A percentile compares a stretch with the other conserved stretches of the same genome.
These are phyloP conservation scores for Russula lepida DNA, from an alignment of 768 basidiomycete species.

Conservation along the genomic window DNA sequence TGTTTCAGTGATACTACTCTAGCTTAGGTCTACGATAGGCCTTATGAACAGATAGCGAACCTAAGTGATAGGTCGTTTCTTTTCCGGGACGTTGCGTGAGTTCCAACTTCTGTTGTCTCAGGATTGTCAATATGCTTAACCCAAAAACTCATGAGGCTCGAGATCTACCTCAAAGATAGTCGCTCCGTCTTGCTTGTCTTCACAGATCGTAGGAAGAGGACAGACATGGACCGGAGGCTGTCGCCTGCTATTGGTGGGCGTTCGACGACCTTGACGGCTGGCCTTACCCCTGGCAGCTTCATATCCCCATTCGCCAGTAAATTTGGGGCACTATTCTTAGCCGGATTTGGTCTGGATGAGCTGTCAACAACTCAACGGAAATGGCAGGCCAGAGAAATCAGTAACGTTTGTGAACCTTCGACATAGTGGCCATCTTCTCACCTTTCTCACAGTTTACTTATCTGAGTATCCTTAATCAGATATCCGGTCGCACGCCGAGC, in stretches of 20 bases:
- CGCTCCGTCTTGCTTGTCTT: constrained; percentile 82
- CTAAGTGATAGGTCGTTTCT: constrained; percentile 79
- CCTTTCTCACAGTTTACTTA: constrained; percentile 65
- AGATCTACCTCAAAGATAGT: constrained; percentile 90
- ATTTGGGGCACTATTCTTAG: constrained; percentile 41
- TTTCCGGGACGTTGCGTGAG: constrained; percentile 88
- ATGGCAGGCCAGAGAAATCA: constrained; percentile 88
- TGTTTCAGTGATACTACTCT: not conserved
- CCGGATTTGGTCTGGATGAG: constrained; percentile 49
- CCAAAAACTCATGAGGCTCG: constrained; percentile 44
- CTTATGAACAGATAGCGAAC: constrained; percentile 67
- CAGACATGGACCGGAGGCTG: constrained; percentile 49
- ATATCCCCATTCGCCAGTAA: constrained; percentile 49
- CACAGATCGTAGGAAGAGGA: constrained; percentile 54
- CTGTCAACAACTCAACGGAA: constrained; percentile 62
- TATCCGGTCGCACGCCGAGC: constrained; percentile 87
- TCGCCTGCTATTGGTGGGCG: constrained; percentile 37
- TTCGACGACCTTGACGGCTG: constrained; percentile 20
- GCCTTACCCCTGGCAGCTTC: constrained; percentile 34
- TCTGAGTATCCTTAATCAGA: constrained; percentile 80
- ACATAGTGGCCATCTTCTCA: not conserved
- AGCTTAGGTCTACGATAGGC: constrained; percentile 37
- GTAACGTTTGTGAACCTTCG: constrained; percentile 52
- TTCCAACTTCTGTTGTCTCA: constrained; percentile 5
- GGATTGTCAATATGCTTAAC: not conserved